Evolutionary conservation across 2,329 filamentous ascomycete species (phyloP).

Genomic region (Exophiala sp.): DNA sequence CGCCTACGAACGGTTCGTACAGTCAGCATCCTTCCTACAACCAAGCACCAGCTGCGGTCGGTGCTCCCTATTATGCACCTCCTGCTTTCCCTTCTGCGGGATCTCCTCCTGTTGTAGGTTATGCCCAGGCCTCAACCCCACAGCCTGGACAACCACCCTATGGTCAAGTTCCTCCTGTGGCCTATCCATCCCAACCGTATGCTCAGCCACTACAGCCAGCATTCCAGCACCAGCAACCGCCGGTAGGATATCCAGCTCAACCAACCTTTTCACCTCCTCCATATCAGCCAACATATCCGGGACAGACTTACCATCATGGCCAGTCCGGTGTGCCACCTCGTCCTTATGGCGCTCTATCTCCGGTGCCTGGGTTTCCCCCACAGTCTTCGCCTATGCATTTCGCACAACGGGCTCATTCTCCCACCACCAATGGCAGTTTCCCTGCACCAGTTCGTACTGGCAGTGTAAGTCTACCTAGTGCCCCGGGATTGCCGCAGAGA

Average conservation of each 20-base stretch:
- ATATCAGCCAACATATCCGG: slow-evolving; percentile 33
- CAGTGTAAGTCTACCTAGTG: slow-evolving; percentile 50
- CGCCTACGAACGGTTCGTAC: slow-evolving; percentile 26
- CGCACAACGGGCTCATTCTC: slow-evolving; percentile 36
- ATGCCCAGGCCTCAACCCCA: slow-evolving; percentile 29
- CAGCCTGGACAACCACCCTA: slow-evolving; percentile 23
- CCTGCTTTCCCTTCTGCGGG: slow-evolving; percentile 11
- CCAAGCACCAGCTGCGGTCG: slow-evolving; percentile 16
- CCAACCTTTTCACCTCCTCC: slow-evolving; percentile 32
- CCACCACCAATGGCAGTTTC: slow-evolving; percentile 27
- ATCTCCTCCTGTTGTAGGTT: slow-evolving; percentile 16
- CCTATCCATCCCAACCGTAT: slow-evolving; percentile 23
- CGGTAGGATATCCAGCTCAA: slow-evolving; percentile 28
- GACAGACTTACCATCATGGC: slow-evolving; percentile 35
- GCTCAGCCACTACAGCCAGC: slow-evolving; percentile 22
- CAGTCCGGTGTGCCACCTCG: slow-evolving; percentile 32
- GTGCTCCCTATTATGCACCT: slow-evolving; percentile 17
- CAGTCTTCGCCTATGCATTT: slow-evolving; percentile 42
- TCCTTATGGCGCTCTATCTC: slow-evolving; percentile 39
- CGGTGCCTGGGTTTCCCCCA: slow-evolving; percentile 38
- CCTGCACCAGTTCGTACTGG: slow-evolving; percentile 40
- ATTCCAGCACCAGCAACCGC: slow-evolving; percentile 23
- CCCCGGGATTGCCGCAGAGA: slow-evolving; percentile 55
- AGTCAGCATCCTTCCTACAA: slow-evolving; percentile 23
- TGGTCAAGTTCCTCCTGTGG: slow-evolving; percentile 14